Evolutionary conservation across 768 basidiomycete species (phyloP), one percentile per base, ranked within the genome.

Genomic region (Termitomyces sp.): DNA sequence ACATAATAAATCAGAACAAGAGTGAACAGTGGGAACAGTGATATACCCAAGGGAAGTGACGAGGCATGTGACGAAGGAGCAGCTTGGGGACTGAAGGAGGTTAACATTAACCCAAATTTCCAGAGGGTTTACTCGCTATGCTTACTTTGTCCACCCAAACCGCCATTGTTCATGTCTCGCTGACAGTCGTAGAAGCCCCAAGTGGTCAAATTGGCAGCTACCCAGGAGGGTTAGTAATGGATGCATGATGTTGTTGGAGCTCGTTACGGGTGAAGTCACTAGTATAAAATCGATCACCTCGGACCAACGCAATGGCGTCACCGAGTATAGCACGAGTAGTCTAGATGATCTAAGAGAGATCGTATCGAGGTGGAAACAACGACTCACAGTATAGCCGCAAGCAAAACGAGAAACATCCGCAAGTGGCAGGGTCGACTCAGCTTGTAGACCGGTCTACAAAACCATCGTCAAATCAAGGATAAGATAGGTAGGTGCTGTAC

Each of bases 161-260:
- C 52, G 69, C 76, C 55, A 63, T 66, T 35, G 68, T 69, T 59
- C 63, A 65, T 62, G 45, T 81, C 75, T 17, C 75, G 66, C 37
- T 73, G 69, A 59, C 76, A 78, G 57, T 83, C 82, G 25, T 76
- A 68, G 69, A 71, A 82, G 23, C 82, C 82, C 81, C 81, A 83
- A 1, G 77, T 66, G 0, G 82, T 82, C 43, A 82, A 60, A 57
- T 78, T 75, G 37, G 62, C 65, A 1, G 80, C 79, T 81, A 56
- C 0, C 78, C 75, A 78, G 4, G 48, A 29, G 46, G 55, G 19
- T 25, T 35, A 35, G 29, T 32, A 19, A 7, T 31, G n/a, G 11
- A 31, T 45, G n/a, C 21, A 45, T 34, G 21, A n/a, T 35, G 3
- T 12, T 21, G 11, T 7, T 4, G 19, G 4, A 19, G 11, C 14